Base-by-base conservation (phyloP, 2,329 filamentous ascomycete species). In the Claviceps africana region DNA sequence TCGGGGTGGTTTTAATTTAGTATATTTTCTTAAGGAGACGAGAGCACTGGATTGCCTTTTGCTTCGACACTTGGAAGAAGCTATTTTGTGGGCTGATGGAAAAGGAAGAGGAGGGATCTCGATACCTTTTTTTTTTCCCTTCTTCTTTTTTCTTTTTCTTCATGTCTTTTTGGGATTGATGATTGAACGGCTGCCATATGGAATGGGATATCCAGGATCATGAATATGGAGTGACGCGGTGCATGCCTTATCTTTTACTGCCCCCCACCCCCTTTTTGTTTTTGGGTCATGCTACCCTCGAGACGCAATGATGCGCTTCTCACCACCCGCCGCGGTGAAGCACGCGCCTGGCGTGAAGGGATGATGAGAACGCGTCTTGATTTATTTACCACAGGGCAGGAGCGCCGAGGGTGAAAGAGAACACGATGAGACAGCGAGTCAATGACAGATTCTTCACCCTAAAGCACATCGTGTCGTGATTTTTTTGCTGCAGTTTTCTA, bases 1-100 rank as follows among this genome's bases (percentile, higher is more conserved):
- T 50, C 39, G 48, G 53, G 48, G 43, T 51, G 30, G 47, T 45
- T 51, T 51, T 49, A 31, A 51, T 45, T 53, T 51, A 13, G 33
- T 47, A 42, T 19, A 22, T 45, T 17, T 10, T 28, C 9, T 45
- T n/a, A 17, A 15, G 13, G 17, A 37, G 33, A 37, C 33, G 33
- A 37, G 13, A 37, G 13, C 33, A 37, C 33, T 17, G 33, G 33
- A 37, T 15, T 37, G 7, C 37, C 15, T 17, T 44, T 44, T 28
- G 22, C 13, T 39, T 43, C 15, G 40, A 49, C 53, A 54, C 48
- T 53, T 54, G 50, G 50, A 19, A 42, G 22, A 3, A 42, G 37
- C 37, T 31, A 31, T 31, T 33, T 11, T 33, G 10, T 9, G 3
- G 31, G 33, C 33, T 11, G 33, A 17, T 17, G 33, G 33, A 37